Base-by-base conservation (phyloP, 73 alveolate species). In the Paramecium primaurelia region DNA sequence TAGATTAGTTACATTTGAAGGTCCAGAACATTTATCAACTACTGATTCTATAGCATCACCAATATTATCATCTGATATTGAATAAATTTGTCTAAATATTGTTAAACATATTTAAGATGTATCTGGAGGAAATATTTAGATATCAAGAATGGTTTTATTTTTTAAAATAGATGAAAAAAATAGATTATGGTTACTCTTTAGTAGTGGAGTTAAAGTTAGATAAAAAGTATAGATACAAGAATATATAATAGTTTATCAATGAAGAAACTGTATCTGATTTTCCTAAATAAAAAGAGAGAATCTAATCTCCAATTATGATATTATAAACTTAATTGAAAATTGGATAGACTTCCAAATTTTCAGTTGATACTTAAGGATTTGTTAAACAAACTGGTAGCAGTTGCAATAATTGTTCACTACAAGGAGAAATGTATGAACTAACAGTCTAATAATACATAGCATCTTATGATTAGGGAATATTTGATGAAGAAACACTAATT, bases 21-120 rank as follows among this genome's bases (percentile, higher is more conserved):
- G 98, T 4, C 96, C 97, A 8, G 98, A 96, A 80, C 97, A 96
- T 91, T 75, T 91, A 58, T 93, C 96, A 12, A 92, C 88, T 20
- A 30, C 90, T 59, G 98, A 96, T 18, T 86, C 97, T 28, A 93
- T 96, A 6, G 95, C 98, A 49, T 95, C 98, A n/a, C 99, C 99
- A 18, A 95, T 94, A 32, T 86, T 96, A 34, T 95, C 97, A 11
- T 92, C 95, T 51, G 97, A 96, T 59, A 88, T 95, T 8, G 95
- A 95, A 73, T 92, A 94, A 84, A 95, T 94, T 47, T 96, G 99
- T 89, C 77, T 92, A 12, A 88, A 92, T 59, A 95, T 96, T 44
- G 97, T 95, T 2, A 94, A 94, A 45, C 99, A 96, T 86, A 92
- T 96, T 18, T 92, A 95, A 92, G 93, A 94, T 37, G 97, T 96